These are phyloP conservation scores for Apiospora koreana DNA, from an alignment of 2,329 filamentous ascomycete species.

Conservation along the genomic window DNA sequence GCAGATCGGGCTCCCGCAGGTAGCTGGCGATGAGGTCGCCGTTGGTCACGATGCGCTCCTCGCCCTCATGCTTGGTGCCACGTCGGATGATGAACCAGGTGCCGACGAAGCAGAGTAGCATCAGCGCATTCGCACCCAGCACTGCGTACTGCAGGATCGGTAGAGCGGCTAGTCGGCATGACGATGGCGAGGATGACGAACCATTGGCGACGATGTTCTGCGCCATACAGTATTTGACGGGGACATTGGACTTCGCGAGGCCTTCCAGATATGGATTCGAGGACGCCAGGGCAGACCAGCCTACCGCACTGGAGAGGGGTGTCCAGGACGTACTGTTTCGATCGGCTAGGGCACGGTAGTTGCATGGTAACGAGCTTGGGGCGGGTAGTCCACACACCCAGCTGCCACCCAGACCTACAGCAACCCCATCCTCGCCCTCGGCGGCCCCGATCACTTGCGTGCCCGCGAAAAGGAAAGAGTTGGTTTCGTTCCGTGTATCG, in stretches of 20 bases:
- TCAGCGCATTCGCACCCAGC: constrained; percentile 10
- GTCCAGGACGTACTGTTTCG: constrained; percentile 6
- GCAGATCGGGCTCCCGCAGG: constrained; percentile 10
- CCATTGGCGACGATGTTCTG: neutral
- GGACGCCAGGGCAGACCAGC: neutral
- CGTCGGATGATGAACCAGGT: constrained; percentile 3
- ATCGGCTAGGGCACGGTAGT: neutral
- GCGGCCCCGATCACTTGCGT: constrained; percentile 4
- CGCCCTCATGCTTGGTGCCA: neutral
- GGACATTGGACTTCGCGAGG: constrained; percentile 4
- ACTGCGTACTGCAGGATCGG: constrained; percentile 10
- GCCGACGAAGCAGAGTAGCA: constrained; percentile 11
- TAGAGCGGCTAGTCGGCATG: neutral
- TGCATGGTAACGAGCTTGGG: neutral
- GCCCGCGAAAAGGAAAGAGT: constrained; percentile 11
- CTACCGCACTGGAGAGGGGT: neutral
- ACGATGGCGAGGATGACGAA: neutral
- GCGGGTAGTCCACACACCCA: constrained; percentile 14
- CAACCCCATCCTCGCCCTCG: neutral
- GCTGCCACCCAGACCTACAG: neutral
- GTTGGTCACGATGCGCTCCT: constrained; percentile 14
- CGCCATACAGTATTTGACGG: constrained; percentile 11
- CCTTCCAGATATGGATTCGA: constrained; percentile 7
- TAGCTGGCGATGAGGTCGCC: constrained; percentile 15
- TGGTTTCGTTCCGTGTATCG: constrained; percentile 5